These are phyloP conservation scores for Epichloe brachyelytri DNA, from an alignment of 2,329 filamentous ascomycete species.

Conservation along the genomic window DNA sequence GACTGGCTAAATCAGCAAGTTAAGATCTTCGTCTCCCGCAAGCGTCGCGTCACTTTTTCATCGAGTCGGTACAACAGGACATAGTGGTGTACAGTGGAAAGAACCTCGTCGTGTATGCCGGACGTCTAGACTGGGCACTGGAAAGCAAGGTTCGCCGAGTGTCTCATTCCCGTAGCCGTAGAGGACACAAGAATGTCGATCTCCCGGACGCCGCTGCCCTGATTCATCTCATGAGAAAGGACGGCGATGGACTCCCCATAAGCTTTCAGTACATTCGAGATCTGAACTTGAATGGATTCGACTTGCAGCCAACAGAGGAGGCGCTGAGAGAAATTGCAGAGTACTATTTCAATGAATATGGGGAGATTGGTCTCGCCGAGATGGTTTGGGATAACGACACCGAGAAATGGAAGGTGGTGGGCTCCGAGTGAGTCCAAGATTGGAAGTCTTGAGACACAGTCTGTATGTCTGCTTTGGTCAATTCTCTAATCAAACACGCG, in stretches of 20 bases:
- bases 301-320: slow-evolving; percentile 6
- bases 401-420: background rate
- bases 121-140: slow-evolving; percentile 13
- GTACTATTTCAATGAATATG: slow-evolving; percentile 8
- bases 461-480: no score
- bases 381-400: slow-evolving; percentile 4
- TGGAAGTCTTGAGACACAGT: no score
- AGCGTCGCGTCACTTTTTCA: slow-evolving; percentile 11
- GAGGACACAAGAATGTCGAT: slow-evolving; percentile 5
- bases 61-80: slow-evolving; percentile 12
- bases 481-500: no score
- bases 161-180: slow-evolving; percentile 4
- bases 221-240: slow-evolving; percentile 4
- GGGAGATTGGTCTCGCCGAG: slow-evolving; percentile 4
- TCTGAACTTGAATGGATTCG: slow-evolving; percentile 8
- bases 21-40: slow-evolving; percentile 9
- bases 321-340: slow-evolving; percentile 6
- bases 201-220: slow-evolving; percentile 9
- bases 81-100: slow-evolving; percentile 11
- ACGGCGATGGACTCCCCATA: slow-evolving; percentile 4
- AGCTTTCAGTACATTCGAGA: slow-evolving; percentile 8
- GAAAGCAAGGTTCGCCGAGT: slow-evolving; percentile 16
- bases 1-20: slow-evolving; percentile 15
- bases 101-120: slow-evolving; percentile 14
- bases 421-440: background rate